Evolutionary conservation across 2,329 filamentous ascomycete species (phyloP), one percentile per base, ranked within the genome.

Genomic region (Madurella mycetomatis): DNA sequence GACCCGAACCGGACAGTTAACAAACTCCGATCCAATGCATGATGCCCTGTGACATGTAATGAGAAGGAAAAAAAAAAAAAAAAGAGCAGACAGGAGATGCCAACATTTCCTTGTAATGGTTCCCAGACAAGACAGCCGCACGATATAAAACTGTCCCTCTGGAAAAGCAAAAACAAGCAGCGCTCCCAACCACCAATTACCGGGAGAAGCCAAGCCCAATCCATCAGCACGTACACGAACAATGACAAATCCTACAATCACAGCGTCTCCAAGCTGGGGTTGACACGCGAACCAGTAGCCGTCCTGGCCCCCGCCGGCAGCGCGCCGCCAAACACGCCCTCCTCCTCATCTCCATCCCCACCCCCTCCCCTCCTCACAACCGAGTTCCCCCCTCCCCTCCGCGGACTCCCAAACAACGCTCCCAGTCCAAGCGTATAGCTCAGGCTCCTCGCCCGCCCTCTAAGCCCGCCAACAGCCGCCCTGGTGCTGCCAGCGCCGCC

Each of bases 381-480:
- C 3, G 2, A 30, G 12, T 9, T 39, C 5, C 32, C 15, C 9
- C 4, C 37, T 25, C 17, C 12, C 13, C 9, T 16, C 8, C 37
- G 18, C 17, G 4, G 15, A 32, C 7, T n/a, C 17, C 16, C 19
- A 42, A 74, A 68, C 43, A 74, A 62, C 16, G 64, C 66, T 18
- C 34, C 34, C 9, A 37, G 34, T 4, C 69, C 70, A 3, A 75
- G 58, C n/a, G 71, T 70, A 49, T 68, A 68, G 53, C 72, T 73
- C 41, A 75, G 57, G 60, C 71, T 74, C 47, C 70, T 67, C 34
- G 72, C 69, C 44, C 72, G 64, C 8, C 66, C 66, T 8, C 69
- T 66, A 25, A 67, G 47, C 12, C 64, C 60, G 59, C 53, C 59
- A n/a, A n/a, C n/a, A n/a, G n/a, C n/a, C n/a, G n/a, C n/a, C n/a